phyloP scores from a whole-genome alignment of 2,329 filamentous ascomycete genomes.

The Celoporthe dispersa region DNA sequence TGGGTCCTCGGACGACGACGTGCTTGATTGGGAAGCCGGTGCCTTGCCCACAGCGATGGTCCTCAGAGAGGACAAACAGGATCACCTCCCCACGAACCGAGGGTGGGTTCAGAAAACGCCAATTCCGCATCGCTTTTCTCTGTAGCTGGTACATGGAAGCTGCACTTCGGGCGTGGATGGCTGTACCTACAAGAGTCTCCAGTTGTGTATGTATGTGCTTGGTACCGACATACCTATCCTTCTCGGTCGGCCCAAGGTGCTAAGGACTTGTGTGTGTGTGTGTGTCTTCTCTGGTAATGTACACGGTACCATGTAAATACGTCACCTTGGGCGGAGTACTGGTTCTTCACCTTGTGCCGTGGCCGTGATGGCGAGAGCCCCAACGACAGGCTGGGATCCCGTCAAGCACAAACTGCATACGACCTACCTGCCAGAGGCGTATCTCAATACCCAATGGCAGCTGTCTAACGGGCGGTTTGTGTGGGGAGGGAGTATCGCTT shows the following conservation, averaged over 20 bases:
- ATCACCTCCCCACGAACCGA: slow-evolving; percentile 19
- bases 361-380: not conserved
- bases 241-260: not conserved
- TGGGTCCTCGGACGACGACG: not conserved
- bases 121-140: not conserved
- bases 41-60: slow-evolving; percentile 9
- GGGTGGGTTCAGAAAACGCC: slow-evolving; percentile 15
- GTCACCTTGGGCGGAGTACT: not conserved
- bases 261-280: not conserved
- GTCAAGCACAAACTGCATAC: not conserved
- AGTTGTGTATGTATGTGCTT: not conserved
- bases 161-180: not conserved
- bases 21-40: slow-evolving; percentile 24
- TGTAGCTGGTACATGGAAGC: slow-evolving; percentile 7
- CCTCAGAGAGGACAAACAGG: slow-evolving; percentile 11
- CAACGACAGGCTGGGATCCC: not conserved
- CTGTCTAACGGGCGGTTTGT: not conserved
- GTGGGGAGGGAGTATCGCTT: not conserved
- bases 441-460: slow-evolving; percentile 1
- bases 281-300: not conserved
- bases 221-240: not conserved
- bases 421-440: slow-evolving; percentile 2
- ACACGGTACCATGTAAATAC: not conserved
- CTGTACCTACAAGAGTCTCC: not conserved
- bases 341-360: not conserved